These are phyloP conservation scores for Cryptococcus jaspeensis DNA, from an alignment of 1,284 basidiomycete species.

Conservation along the genomic window DNA sequence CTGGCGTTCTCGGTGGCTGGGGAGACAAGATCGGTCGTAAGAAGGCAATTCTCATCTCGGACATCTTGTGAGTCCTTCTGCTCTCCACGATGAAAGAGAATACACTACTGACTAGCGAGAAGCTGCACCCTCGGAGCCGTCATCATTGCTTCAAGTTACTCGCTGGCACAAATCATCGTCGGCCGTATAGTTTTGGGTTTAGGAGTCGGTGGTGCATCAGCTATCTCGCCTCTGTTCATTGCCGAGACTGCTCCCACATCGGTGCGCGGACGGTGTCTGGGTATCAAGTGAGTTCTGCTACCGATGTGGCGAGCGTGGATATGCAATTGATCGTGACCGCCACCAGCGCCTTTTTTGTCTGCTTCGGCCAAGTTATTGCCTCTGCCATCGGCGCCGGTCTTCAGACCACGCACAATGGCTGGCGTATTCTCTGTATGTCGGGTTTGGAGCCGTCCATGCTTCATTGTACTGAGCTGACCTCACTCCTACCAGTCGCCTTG, in stretches of 20 bases:
- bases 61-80: constrained; percentile 16
- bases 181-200: constrained; percentile 48
- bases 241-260: constrained; percentile 45
- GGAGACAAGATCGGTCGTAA: constrained; percentile 23
- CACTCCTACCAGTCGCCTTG: constrained; percentile 16
- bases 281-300: constrained; percentile 15
- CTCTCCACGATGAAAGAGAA: not conserved
- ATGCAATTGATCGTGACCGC: not conserved
- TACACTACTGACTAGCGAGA: too few species aligned
- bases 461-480: not conserved
- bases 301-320: not conserved
- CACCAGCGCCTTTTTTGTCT: constrained; percentile 42
- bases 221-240: constrained; percentile 28
- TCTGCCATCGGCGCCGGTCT: constrained; percentile 37
- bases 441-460: not conserved
- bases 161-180: constrained; percentile 34
- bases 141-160: constrained; percentile 39
- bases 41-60: constrained; percentile 19
- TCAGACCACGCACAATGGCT: constrained; percentile 18
- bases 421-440: constrained; percentile 21
- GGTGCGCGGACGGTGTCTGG: constrained; percentile 35
- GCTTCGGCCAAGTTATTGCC: constrained; percentile 45
- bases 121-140: constrained; percentile 40
- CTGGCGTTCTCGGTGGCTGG: constrained; percentile 12
- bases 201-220: constrained; percentile 40